Percentiles rank a stretch among this genome's conserved stretches.
Evolutionary conservation across 257 asterid species (phyloP).

Genomic region (Salvia rosmarinus): DNA sequence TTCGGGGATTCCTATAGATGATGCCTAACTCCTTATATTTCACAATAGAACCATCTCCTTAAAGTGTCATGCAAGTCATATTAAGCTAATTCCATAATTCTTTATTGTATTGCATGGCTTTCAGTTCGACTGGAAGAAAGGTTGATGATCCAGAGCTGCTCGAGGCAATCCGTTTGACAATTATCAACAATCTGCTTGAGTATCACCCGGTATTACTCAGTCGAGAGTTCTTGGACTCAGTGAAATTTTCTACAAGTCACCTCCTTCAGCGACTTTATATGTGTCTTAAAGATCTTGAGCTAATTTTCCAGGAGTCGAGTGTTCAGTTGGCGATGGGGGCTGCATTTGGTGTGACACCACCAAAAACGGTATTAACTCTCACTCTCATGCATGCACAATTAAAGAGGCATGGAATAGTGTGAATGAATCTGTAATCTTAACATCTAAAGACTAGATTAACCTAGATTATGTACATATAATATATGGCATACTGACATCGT

Average conservation of each 20-base stretch:
- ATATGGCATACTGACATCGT: not conserved
- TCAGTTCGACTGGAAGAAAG: constrained; percentile 89
- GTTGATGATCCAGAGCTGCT: constrained; percentile 91
- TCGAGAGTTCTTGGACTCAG: constrained; percentile 5
- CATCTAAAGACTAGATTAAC: not conserved
- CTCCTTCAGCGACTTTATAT: constrained; percentile 25
- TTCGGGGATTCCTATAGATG: not conserved
- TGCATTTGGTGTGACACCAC: constrained; percentile 73
- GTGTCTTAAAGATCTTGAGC: constrained; percentile 24
- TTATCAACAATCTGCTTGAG: constrained; percentile 86
- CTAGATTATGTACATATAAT: not conserved
- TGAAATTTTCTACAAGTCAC: constrained; percentile 13
- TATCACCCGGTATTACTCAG: constrained; percentile 80
- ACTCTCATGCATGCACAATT: not conserved
- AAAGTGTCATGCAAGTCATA: not conserved
- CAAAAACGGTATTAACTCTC: constrained; percentile 55
- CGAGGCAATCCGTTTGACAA: constrained; percentile 97
- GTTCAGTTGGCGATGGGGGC: constrained; percentile 88
- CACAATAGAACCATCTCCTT: not conserved
- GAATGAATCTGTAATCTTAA: not conserved
- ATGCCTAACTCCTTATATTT: not conserved
- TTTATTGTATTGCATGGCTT: constrained; percentile 20
- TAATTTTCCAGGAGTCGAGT: constrained; percentile 81
- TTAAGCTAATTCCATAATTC: constrained; percentile 1
- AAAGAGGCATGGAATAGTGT: not conserved